These are phyloP conservation scores for Onygena corvina DNA, from an alignment of 2,329 filamentous ascomycete species.

Conservation along the genomic window DNA sequence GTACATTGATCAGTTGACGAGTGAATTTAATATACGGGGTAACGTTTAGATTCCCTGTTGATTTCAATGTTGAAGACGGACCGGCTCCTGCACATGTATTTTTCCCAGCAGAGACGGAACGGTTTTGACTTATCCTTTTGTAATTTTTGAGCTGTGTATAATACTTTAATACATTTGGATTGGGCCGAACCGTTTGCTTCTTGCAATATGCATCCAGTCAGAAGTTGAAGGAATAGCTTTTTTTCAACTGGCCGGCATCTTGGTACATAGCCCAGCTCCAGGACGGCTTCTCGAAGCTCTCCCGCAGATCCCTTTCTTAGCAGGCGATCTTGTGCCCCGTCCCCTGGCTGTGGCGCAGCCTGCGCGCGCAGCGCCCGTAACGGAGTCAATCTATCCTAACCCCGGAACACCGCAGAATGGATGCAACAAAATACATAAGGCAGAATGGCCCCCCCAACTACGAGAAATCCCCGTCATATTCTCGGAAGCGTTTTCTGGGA, in stretches of 20 bases:
- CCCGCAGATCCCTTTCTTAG: neutral
- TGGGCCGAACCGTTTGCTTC: neutral
- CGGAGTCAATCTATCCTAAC: neutral
- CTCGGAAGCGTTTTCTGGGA: no score
- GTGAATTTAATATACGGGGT: neutral
- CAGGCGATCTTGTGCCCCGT: slow-evolving; percentile 1
- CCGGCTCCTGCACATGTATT: neutral
- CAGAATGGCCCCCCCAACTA: no score
- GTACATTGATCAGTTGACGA: neutral
- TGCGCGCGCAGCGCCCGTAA: neutral
- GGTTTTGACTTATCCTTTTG: neutral
- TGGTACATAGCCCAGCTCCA: neutral
- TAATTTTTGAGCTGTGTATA: slow-evolving; percentile 3
- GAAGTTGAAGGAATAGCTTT: no score
- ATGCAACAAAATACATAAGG: neutral
- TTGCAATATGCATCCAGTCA: no score
- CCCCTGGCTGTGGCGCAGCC: slow-evolving; percentile 1
- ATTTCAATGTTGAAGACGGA: no score
- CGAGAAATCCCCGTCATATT: no score
- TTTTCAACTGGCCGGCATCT: neutral
- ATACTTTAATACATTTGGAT: slow-evolving; percentile 1
- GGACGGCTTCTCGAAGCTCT: slow-evolving; percentile 1
- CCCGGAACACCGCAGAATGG: neutral
- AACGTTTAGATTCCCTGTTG: neutral
- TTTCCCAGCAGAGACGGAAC: neutral